Evolutionary conservation across 495 filamentous ascomycete genomes (phyloP).

Genomic region (Penicillium paxilli): DNA sequence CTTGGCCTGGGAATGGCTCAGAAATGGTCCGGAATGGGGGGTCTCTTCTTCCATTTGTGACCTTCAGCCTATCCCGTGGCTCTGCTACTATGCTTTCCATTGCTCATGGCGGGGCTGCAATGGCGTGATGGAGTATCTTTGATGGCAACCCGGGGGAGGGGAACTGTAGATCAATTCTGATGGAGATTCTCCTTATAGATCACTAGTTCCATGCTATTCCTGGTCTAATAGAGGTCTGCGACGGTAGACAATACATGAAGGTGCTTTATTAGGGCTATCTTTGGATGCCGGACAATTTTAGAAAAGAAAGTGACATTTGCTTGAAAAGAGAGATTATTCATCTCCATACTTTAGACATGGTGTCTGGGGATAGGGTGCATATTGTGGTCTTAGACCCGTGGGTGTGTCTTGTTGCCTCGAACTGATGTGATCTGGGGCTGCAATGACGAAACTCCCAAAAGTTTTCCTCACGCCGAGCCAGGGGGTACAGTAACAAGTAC

Average conservation of each 20-base stretch:
- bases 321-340: too few relatives aligned
- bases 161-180: slow-evolving; percentile 6
- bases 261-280: neutral
- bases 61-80: slow-evolving; percentile 6
- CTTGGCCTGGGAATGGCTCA: slow-evolving; percentile 4
- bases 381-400: neutral
- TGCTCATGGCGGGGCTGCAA: slow-evolving; percentile 41
- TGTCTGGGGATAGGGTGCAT: neutral
- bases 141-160: slow-evolving; percentile 3
- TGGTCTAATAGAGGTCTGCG: neutral
- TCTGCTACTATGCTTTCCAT: slow-evolving; percentile 13
- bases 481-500: neutral
- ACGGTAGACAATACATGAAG: neutral
- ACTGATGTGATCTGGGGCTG: slow-evolving; percentile 25
- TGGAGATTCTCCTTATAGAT: neutral
- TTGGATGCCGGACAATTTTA: too few relatives aligned
- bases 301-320: too few relatives aligned
- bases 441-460: slow-evolving; percentile 23
- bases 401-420: slow-evolving; percentile 14
- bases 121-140: slow-evolving; percentile 33
- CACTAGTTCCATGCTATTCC: too few relatives aligned
- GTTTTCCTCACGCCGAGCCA: neutral
- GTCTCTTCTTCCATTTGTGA: slow-evolving; percentile 10
- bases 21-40: neutral
- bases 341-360: too few relatives aligned